phyloP scores from a whole-genome alignment of 1,139 yeast genomes.

The Geotrichum bryndzae region DNA sequence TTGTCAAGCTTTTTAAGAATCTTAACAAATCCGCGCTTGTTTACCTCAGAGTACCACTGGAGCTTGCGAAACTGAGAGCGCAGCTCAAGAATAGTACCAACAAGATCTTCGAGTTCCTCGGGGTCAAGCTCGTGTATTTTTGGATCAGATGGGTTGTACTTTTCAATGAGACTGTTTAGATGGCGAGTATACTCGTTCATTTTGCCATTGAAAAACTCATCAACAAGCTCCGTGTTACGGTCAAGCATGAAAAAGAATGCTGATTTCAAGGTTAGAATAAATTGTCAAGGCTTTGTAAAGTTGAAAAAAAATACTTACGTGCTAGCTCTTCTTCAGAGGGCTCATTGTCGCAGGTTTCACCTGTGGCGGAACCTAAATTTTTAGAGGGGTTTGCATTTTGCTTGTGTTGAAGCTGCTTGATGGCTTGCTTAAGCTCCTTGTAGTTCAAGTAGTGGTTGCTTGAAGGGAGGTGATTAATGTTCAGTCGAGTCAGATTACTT shows the following conservation, averaged over 20 bases:
- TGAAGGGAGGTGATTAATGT: neutral
- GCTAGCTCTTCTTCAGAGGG: constrained; percentile 27
- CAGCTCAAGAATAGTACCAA: constrained; percentile 68
- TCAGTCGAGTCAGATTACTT: neutral
- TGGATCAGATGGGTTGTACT: constrained; percentile 23
- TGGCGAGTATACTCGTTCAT: constrained; percentile 69
- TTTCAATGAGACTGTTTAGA: constrained; percentile 40
- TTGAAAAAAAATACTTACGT: constrained; percentile 22
- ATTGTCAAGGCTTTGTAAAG: neutral
- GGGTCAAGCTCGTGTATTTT: constrained; percentile 34
- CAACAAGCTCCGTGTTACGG: constrained; percentile 75
- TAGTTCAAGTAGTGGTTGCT: constrained; percentile 70
- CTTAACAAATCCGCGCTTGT: constrained; percentile 83
- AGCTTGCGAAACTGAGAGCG: constrained; percentile 74
- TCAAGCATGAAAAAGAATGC: constrained; percentile 76
- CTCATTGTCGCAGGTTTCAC: constrained; percentile 7
- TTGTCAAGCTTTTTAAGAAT: constrained; percentile 88
- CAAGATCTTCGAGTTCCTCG: constrained; percentile 77
- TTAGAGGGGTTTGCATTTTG: constrained; percentile 11
- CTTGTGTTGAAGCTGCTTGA: constrained; percentile 46
- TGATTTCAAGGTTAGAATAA: constrained; percentile 33
- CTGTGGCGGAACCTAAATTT: constrained; percentile 18
- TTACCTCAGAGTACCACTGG: constrained; percentile 86
- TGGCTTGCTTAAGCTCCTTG: constrained; percentile 73
- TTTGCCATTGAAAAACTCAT: constrained; percentile 68